Percentiles rank a stretch among this genome's conserved stretches.
Conservation (phyloP, 345 rosid species). For the Populus davidiana region DNA sequence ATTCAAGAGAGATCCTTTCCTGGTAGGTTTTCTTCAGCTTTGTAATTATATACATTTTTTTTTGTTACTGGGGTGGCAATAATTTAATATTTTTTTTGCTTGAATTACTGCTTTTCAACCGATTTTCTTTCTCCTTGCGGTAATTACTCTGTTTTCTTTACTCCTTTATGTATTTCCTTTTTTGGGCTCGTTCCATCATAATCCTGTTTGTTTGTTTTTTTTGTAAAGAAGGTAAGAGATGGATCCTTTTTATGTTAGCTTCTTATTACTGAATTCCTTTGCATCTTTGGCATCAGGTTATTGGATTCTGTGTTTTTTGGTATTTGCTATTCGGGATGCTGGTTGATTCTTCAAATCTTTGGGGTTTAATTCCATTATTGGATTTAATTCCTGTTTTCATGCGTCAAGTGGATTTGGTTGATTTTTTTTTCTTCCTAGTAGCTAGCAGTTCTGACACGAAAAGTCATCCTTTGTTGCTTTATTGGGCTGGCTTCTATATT, state of each 20-base stretch:
- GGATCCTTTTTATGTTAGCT: background rate
- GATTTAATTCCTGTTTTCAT: background rate
- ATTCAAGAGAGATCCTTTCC: background rate
- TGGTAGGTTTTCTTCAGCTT: background rate
- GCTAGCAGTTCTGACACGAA: background rate
- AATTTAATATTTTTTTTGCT: background rate
- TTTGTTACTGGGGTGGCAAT: too few relatives aligned
- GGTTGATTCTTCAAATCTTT: background rate
- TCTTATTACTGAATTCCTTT: too few relatives aligned
- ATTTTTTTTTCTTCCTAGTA: background rate
- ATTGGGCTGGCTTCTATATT: background rate
- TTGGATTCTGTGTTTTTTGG: background rate
- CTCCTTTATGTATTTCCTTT: background rate
- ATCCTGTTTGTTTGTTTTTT: background rate
- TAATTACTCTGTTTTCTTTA: constrained; percentile 27
- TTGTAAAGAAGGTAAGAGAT: background rate
- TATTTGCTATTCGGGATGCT: background rate
- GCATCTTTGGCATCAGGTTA: background rate
- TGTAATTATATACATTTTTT: background rate
- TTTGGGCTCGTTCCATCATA: constrained; percentile 11
- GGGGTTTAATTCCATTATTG: background rate
- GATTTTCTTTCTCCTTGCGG: constrained; percentile 27
- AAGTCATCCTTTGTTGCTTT: background rate
- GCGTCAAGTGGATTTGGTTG: background rate
- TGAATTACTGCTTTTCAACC: background rate